Percentiles rank a stretch among this genome's conserved stretches.
These are phyloP conservation scores for apple (Malus domestica) DNA, from an alignment of 306 rosid genomes.

Conservation along the genomic window DNA sequence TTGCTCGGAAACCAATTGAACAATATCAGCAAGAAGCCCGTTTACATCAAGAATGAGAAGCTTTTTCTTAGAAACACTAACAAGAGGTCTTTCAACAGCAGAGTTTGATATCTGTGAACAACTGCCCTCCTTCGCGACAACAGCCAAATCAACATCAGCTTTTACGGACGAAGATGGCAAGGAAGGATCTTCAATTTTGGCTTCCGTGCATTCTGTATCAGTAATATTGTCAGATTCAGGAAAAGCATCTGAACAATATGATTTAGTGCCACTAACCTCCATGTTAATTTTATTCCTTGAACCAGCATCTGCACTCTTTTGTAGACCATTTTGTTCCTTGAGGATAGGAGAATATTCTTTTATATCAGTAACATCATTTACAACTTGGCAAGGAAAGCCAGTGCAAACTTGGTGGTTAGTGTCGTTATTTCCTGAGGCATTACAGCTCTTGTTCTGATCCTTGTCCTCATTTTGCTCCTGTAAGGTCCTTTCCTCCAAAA, in stretches of 20 bases:
- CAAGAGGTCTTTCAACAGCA: slow-evolving; percentile 26
- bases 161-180: slow-evolving; percentile 11
- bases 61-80: slow-evolving; percentile 42
- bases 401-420: too few relatives aligned
- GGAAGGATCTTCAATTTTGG: slow-evolving; percentile 9
- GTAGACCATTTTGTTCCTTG: not conserved
- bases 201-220: slow-evolving; percentile 13
- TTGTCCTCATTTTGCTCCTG: not conserved
- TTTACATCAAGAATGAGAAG: slow-evolving; percentile 93
- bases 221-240: not conserved
- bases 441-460: not conserved
- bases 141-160: slow-evolving; percentile 26
- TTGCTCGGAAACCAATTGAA: slow-evolving; percentile 16
- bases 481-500: not conserved
- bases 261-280: not conserved
- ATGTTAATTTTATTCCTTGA: not conserved
- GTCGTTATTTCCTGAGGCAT: not conserved
- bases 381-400: too few relatives aligned
- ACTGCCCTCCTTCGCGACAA: slow-evolving; percentile 16
- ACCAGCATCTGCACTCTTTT: not conserved
- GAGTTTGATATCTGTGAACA: slow-evolving; percentile 15
- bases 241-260: not conserved
- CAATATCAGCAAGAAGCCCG: slow-evolving; percentile 84
- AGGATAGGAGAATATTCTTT: not conserved
- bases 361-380: not conserved